Evolutionary conservation across 2,329 filamentous ascomycete species (phyloP).

Genomic region (Laburnicola sp.): DNA sequence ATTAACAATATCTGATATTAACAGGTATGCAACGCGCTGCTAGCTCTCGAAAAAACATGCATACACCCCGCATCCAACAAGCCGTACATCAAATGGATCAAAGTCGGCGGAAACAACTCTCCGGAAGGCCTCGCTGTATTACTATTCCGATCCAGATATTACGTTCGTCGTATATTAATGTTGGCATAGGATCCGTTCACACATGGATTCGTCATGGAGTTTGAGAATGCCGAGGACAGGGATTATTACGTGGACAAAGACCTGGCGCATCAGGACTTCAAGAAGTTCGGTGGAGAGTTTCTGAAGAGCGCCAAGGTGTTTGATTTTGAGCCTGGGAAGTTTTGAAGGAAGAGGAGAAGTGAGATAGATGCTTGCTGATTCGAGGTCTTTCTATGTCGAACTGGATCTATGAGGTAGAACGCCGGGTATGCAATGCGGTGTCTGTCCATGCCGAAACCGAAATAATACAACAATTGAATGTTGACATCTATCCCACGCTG

Average conservation of each 20-base stretch:
- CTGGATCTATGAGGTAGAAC: conserved; percentile 20
- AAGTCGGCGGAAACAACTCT: conserved; percentile 65
- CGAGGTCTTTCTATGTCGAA: background rate
- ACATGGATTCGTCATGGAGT: conserved; percentile 71
- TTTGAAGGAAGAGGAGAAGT: conserved; percentile 35
- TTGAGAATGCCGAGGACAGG: conserved; percentile 64
- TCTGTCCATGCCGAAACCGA: conserved; percentile 31
- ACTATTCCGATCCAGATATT: conserved; percentile 1
- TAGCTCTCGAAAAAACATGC: conserved; percentile 61
- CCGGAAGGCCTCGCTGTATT: conserved; percentile 63
- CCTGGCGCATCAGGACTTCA: conserved; percentile 64
- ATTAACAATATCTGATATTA: conserved; percentile 11
- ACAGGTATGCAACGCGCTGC: conserved; percentile 61
- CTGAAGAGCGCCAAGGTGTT: conserved; percentile 61
- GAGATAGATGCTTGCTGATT: background rate
- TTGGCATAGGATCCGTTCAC: conserved; percentile 59
- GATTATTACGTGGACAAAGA: conserved; percentile 70
- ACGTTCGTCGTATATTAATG: background rate
- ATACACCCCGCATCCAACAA: conserved; percentile 61
- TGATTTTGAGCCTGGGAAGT: conserved; percentile 61
- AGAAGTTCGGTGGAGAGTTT: conserved; percentile 53
- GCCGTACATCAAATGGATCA: conserved; percentile 62
- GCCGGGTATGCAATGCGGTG: conserved; percentile 30
- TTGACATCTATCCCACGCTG: conserved; percentile 53
- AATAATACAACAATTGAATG: conserved; percentile 18